Percentiles rank a stretch among this genome's conserved stretches.
These are phyloP conservation scores for Ambrosia trifida DNA, from an alignment of 129 eudicot species.

Conservation along the genomic window DNA sequence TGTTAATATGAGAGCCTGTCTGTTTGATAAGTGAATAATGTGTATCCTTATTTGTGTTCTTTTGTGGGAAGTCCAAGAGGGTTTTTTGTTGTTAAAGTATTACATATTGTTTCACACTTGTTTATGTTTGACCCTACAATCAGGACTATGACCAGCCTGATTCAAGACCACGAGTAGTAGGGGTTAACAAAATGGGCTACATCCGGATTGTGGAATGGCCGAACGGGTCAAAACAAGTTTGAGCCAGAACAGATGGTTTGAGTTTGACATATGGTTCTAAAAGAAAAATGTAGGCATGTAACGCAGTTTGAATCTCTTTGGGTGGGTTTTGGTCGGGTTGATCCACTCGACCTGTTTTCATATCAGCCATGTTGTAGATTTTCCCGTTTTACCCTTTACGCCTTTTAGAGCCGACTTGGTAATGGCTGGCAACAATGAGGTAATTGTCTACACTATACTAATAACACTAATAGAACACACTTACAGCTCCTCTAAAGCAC, in stretches of 20 bases:
- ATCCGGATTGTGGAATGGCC: too few species aligned
- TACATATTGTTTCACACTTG: constrained; percentile 13
- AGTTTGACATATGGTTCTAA: background rate
- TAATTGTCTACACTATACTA: too few species aligned
- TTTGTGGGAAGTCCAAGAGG: constrained; percentile 4
- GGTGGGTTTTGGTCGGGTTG: background rate
- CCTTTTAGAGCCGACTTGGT: too few species aligned
- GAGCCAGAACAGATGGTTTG: background rate
- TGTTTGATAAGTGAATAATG: constrained; percentile 26
- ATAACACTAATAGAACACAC: too few species aligned
- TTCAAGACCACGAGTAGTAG: background rate
- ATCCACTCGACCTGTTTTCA: background rate
- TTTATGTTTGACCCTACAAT: constrained; percentile 13
- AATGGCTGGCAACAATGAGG: too few species aligned
- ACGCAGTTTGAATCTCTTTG: background rate
- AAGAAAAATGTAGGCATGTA: background rate
- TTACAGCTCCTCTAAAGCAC: too few species aligned
- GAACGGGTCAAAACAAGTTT: background rate
- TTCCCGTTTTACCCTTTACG: background rate
- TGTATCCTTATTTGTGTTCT: constrained; percentile 15
- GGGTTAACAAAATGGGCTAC: background rate
- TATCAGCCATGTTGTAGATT: background rate
- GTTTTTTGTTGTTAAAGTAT: constrained; percentile 18
- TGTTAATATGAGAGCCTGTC: constrained; percentile 29
- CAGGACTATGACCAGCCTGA: constrained; percentile 11